phyloP scores from a whole-genome alignment of 441 rosid genomes.

The Biscutella auriculata region DNA sequence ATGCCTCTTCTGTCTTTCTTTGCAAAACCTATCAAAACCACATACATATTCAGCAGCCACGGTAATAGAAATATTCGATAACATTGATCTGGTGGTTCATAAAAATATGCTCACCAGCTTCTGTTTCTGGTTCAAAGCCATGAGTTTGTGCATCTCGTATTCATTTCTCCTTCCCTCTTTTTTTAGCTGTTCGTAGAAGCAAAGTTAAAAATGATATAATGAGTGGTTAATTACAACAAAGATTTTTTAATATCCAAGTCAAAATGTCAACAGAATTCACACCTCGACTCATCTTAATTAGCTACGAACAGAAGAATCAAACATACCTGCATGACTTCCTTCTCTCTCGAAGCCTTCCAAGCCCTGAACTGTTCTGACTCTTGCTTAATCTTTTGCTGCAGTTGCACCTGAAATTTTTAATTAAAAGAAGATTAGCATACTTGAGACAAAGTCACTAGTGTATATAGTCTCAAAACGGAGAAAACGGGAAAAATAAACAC shows the following conservation, averaged over 20 bases:
- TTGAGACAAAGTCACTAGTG: not conserved
- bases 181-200: conserved; percentile 51
- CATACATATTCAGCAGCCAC: conserved; percentile 4
- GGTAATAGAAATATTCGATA: conserved; percentile 4
- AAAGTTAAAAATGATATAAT: not conserved
- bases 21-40: conserved; percentile 60
- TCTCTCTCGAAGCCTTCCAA: conserved; percentile 90
- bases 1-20: conserved; percentile 94
- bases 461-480: not conserved
- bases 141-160: conserved; percentile 90
- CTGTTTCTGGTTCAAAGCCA: conserved; percentile 92
- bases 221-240: not conserved
- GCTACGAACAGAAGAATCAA: not conserved
- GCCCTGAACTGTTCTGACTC: conserved; percentile 87
- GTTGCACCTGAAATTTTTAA: conserved; percentile 51
- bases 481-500: conserved; percentile 21
- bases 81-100: not conserved
- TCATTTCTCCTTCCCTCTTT: conserved; percentile 95
- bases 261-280: not conserved
- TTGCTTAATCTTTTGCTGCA: conserved; percentile 94
- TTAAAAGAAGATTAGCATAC: conserved; percentile 10
- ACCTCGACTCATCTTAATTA: not conserved
- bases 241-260: not conserved
- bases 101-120: conserved; percentile 53
- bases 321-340: conserved; percentile 93